A percentile compares a stretch with the other conserved stretches of the same genome.
Evolutionary conservation across 208 protist genomes (phyloP).

Genomic region (Acanthamoeba royreba): DNA sequence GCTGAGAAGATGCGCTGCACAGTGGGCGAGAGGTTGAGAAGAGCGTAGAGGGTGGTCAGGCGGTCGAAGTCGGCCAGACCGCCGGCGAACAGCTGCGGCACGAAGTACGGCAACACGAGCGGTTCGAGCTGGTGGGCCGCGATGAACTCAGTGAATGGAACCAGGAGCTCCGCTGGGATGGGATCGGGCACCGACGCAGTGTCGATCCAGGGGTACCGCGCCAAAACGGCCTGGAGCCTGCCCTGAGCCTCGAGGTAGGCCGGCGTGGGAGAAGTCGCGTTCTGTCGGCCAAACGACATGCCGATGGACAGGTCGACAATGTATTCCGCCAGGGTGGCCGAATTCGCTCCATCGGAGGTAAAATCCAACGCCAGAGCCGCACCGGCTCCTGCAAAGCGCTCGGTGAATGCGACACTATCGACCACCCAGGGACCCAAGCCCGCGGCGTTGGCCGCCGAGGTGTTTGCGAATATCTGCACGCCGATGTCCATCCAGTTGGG

Average conservation of each 20-base stretch:
- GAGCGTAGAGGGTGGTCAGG: conserved; percentile 3
- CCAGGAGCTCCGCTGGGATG: not conserved
- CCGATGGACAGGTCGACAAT: not conserved
- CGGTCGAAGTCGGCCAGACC: conserved; percentile 2
- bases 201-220: not conserved
- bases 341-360: not conserved
- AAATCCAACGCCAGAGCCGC: not conserved
- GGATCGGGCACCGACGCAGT: not conserved
- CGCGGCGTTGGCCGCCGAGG: not conserved
- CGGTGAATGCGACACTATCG: not conserved
- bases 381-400: not conserved
- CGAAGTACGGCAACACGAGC: not conserved
- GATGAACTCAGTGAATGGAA: conserved; percentile 10
- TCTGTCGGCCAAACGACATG: not conserved
- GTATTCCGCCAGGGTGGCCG: not conserved
- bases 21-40: conserved; percentile 11
- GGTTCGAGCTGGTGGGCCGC: not conserved
- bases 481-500: not conserved
- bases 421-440: not conserved
- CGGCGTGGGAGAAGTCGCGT: not conserved
- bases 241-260: not conserved
- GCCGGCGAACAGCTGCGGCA: not conserved
- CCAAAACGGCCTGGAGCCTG: not conserved
- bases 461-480: conserved; percentile 9
- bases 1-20: not conserved